These are phyloP conservation scores for Pugionium dolabratum DNA, from an alignment of 345 rosid species.

Conservation along the genomic window DNA sequence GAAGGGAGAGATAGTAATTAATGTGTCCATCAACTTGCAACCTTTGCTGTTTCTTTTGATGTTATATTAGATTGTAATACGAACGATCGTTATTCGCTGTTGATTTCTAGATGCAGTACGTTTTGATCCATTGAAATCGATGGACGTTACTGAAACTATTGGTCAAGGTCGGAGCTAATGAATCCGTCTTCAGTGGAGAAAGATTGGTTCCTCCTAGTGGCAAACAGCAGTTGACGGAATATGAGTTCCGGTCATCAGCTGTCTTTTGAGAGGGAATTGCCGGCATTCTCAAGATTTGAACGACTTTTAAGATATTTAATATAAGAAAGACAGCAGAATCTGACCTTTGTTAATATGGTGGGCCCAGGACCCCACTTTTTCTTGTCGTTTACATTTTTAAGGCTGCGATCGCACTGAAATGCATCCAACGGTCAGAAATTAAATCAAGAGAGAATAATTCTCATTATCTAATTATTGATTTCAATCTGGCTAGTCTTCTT, in stretches of 20 bases:
- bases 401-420: constrained; percentile 20
- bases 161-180: too few species aligned
- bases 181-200: too few species aligned
- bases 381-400: constrained; percentile 9
- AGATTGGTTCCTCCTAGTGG: too few species aligned
- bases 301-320: neutral
- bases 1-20: too few species aligned
- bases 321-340: neutral
- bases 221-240: constrained; percentile 45
- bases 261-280: constrained; percentile 66
- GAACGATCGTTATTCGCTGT: too few species aligned
- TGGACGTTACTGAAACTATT: constrained; percentile 14
- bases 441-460: neutral
- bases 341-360: neutral
- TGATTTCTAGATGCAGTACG: too few species aligned
- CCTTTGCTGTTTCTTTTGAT: too few species aligned
- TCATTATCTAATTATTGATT: neutral
- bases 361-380: constrained; percentile 14
- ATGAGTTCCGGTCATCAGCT: constrained; percentile 25
- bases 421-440: constrained; percentile 12
- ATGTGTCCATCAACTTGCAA: too few species aligned
- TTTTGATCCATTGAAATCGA: too few species aligned
- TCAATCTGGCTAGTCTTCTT: neutral
- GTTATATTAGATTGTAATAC: too few species aligned
- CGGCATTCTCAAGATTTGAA: constrained; percentile 56